phyloP scores from a whole-genome alignment of 768 basidiomycete genomes.

The Xerocomus spinulosus region DNA sequence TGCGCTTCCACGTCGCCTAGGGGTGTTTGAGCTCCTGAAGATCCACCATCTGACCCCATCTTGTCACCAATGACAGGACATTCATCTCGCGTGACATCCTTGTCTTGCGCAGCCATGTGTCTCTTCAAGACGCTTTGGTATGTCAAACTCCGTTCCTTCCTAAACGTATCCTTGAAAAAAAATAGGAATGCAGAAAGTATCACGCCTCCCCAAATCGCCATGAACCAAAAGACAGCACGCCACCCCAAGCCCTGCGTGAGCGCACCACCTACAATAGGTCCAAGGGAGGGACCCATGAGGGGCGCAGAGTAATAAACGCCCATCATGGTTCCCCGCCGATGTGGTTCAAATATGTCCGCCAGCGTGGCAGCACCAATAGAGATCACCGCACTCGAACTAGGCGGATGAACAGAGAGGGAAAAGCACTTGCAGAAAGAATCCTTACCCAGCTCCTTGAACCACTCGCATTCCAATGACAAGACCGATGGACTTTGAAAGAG shows the following conservation, averaged over 20 bases:
- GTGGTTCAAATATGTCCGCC: constrained; percentile 74
- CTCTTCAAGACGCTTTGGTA: constrained; percentile 66
- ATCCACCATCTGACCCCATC: background rate
- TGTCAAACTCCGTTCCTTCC: constrained; percentile 72
- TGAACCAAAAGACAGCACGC: constrained; percentile 85
- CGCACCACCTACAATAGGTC: constrained; percentile 66
- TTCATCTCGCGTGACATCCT: constrained; percentile 8
- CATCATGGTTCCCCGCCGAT: constrained; percentile 73
- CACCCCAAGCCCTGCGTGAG: constrained; percentile 67
- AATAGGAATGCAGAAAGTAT: constrained; percentile 56
- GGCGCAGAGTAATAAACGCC: constrained; percentile 81
- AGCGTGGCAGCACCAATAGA: constrained; percentile 67
- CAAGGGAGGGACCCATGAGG: constrained; percentile 65
- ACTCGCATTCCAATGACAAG: constrained; percentile 64
- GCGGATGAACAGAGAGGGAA: background rate
- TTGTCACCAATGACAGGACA: constrained; percentile 5
- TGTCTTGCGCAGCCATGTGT: constrained; percentile 12
- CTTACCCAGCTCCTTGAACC: constrained; percentile 61
- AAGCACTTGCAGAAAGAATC: background rate
- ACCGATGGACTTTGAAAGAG: constrained; percentile 50
- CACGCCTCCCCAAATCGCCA: constrained; percentile 57
- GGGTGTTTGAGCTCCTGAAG: background rate
- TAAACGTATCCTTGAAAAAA: constrained; percentile 82
- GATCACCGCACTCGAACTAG: constrained; percentile 63
- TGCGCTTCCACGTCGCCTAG: constrained; percentile 25